A percentile compares a stretch with the other conserved stretches of the same genome.
Conservation (phyloP, 169 alveolate genomes). For the Neospora caninum region DNA sequence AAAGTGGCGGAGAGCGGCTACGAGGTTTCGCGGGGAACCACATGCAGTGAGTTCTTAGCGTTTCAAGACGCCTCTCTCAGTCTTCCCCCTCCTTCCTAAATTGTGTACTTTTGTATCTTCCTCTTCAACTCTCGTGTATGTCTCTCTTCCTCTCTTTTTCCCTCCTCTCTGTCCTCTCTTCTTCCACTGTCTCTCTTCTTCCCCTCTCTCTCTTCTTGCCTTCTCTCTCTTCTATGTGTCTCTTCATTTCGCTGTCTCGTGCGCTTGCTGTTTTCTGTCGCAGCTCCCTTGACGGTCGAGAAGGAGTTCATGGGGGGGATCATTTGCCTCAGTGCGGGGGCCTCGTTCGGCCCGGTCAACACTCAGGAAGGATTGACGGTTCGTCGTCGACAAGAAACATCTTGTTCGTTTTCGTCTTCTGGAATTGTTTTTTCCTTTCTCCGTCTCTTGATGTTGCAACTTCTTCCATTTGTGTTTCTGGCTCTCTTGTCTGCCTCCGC, state of each 20-base stretch:
- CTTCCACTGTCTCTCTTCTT: neutral
- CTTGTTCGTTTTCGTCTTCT: neutral
- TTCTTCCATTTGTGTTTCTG: neutral
- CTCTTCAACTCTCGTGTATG: neutral
- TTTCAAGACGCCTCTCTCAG: neutral
- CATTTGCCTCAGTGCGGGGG: neutral
- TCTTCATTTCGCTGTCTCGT: neutral
- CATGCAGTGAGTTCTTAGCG: neutral
- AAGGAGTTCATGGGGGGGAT: conserved; percentile 32
- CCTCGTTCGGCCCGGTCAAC: conserved; percentile 32
- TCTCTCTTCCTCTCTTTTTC: neutral
- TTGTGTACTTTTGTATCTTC: neutral
- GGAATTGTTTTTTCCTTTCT: neutral
- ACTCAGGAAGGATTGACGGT: conserved; percentile 16
- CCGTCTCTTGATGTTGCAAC: neutral
- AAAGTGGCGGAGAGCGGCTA: conserved; percentile 12
- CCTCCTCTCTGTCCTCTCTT: neutral
- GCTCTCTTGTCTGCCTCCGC: no score
- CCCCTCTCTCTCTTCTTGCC: neutral
- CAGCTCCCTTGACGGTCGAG: conserved; percentile 30
- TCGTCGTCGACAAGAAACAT: neutral
- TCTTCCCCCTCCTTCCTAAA: neutral
- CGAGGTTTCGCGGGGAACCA: neutral
- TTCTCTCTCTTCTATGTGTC: neutral
- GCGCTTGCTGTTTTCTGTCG: neutral